phyloP scores from a whole-genome alignment of 164 flowering plant species.

The Macadamia tetraphylla region DNA sequence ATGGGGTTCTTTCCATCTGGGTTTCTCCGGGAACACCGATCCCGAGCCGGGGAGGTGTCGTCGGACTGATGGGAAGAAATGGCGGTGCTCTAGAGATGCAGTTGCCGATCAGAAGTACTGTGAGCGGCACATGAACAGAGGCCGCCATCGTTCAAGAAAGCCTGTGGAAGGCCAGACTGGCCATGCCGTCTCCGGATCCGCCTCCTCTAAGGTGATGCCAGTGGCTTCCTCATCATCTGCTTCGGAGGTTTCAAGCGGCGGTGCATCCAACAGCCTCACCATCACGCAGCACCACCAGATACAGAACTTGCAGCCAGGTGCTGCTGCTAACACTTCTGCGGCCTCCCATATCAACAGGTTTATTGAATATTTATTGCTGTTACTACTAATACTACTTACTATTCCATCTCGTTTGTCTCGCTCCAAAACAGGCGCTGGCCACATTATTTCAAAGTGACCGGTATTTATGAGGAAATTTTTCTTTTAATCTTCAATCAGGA shows the following conservation, averaged over 20 bases:
- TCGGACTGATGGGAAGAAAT: slow-evolving; percentile 95
- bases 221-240: slow-evolving; percentile 32
- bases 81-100: slow-evolving; percentile 97
- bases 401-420: neutral
- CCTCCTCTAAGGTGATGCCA: slow-evolving; percentile 38
- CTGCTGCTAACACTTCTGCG: slow-evolving; percentile 21
- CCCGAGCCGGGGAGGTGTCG: slow-evolving; percentile 98
- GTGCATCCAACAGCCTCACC: slow-evolving; percentile 37
- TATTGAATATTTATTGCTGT: neutral
- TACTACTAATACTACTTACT: neutral
- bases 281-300: slow-evolving; percentile 45
- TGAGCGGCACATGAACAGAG: slow-evolving; percentile 92
- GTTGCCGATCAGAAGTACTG: slow-evolving; percentile 94
- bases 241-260: slow-evolving; percentile 27
- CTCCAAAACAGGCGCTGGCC: slow-evolving; percentile 20
- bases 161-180: slow-evolving; percentile 98
- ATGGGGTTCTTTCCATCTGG: slow-evolving; percentile 90
- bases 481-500: too few relatives aligned
- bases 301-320: slow-evolving; percentile 34
- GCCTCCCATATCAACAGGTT: slow-evolving; percentile 42
- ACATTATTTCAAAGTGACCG: too few relatives aligned
- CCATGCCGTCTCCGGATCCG: slow-evolving; percentile 55
- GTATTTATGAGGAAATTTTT: too few relatives aligned
- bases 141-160: slow-evolving; percentile 99
- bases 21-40: slow-evolving; percentile 71